phyloP scores from a whole-genome alignment of 2,329 filamentous ascomycete genomes.

The Aspergillus sp. region DNA sequence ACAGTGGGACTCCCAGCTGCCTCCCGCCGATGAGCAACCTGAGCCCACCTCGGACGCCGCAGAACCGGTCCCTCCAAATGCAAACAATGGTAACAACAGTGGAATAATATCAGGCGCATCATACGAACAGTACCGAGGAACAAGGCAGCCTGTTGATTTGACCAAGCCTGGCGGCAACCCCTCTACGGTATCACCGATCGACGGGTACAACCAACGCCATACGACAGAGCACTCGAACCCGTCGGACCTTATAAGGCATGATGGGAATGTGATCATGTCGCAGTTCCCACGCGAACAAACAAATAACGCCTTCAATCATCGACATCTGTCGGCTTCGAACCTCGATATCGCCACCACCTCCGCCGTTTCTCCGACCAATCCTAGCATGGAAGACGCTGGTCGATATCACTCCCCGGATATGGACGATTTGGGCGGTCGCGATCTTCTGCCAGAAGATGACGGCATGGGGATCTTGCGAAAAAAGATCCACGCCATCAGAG shows the following conservation, averaged over 20 bases:
- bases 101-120: constrained; percentile 9
- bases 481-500: constrained; percentile 68
- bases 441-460: constrained; percentile 68
- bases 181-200: constrained; percentile 15
- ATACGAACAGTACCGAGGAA: constrained; percentile 10
- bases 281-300: not conserved
- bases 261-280: not conserved
- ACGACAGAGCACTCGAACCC: not conserved
- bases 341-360: not conserved
- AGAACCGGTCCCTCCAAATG: constrained; percentile 16
- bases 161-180: constrained; percentile 21
- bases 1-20: constrained; percentile 16
- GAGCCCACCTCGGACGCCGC: constrained; percentile 21
- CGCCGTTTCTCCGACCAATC: not conserved
- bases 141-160: constrained; percentile 14
- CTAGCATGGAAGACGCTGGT: constrained; percentile 1
- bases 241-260: not conserved
- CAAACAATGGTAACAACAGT: constrained; percentile 11
- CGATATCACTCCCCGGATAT: constrained; percentile 5
- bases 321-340: not conserved
- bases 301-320: not conserved
- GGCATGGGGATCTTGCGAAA: constrained; percentile 67
- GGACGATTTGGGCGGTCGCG: constrained; percentile 17
- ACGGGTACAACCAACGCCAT: constrained; percentile 10
- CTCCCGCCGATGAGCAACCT: constrained; percentile 22